Evolutionary conservation across 2,329 filamentous ascomycete species (phyloP), one percentile per base, ranked within the genome.

Genomic region (Chaetomium strumarium): DNA sequence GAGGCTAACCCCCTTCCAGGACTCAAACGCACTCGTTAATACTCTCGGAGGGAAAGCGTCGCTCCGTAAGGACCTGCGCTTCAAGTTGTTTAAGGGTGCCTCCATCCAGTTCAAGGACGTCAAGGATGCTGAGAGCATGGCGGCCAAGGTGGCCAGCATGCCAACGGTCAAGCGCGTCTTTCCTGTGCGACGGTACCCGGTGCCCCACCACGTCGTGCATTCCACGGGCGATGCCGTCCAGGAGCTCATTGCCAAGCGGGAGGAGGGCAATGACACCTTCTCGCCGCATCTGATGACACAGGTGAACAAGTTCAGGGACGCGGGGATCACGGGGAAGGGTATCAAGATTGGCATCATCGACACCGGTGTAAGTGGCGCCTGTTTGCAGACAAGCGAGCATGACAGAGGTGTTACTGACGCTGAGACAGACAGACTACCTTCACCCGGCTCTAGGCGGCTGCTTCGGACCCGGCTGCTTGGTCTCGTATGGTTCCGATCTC

Each of bases 401-500:
- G 33, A 17, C 17, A 17, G 37, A 20, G 11, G 17, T 20, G 14
- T 45, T 30, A 46, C 62, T 64, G 45, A 64, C 57, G 13, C 12
- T 2, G 10, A 46, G 29, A 6, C 40, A 77, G 75, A 68, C 83
- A 44, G 83, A 86, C 62, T 85, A 84, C 62, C 74, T 69, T 1
- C 82, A 86, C 60, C 78, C 81, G 1, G 79, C 80, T 29, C 74
- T 86, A 0, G 83, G 83, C 34, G 81, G 80, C 43, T 82, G 82
- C 61, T 85, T 84, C 62, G 83, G 83, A 2, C 61, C 71, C 1
- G 79, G 74, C 12, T 84, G 76, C 58, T 69, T 84, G 38, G 78
- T 86, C 16, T 71, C 73, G 3, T 77, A 75, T 53, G 83, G 83
- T 16, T 71, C 71, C 34, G 80, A 83, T 56, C 70, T 83, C 39